These are phyloP conservation scores for Coelastrella sp. DNA, from an alignment of 139 green algal species.

Conservation along the genomic window DNA sequence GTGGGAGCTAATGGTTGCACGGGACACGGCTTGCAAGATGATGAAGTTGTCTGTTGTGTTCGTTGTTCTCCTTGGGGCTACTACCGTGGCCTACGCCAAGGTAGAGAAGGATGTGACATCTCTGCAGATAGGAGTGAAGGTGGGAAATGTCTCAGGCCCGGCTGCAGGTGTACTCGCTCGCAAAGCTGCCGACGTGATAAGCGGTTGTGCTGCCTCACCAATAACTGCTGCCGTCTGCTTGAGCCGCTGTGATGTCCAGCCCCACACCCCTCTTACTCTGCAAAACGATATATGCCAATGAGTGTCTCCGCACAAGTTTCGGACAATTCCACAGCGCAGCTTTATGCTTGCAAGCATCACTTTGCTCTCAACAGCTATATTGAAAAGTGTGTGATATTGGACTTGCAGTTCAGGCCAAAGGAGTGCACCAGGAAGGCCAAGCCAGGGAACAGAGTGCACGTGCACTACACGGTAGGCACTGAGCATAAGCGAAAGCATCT, in stretches of 20 bases:
- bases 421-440: constrained; percentile 47
- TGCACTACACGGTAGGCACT: constrained; percentile 56
- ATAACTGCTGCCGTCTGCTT: no score
- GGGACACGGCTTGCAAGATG: not conserved
- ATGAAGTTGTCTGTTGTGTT: not conserved
- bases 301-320: no score
- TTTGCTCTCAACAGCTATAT: not conserved
- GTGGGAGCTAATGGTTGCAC: not conserved
- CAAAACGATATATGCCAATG: no score
- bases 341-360: not conserved
- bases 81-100: not conserved
- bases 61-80: not conserved
- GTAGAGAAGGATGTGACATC: constrained; percentile 37
- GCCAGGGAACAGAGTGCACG: constrained; percentile 51
- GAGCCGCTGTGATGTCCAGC: no score
- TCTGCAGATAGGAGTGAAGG: constrained; percentile 45
- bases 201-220: no score
- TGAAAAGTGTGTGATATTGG: not conserved
- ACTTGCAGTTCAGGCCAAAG: constrained; percentile 49
- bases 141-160: not conserved
- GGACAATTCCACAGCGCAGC: not conserved
- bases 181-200: no score
- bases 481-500: not conserved
- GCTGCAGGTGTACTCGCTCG: not conserved
- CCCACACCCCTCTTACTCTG: no score